Percentiles rank a stretch among this genome's conserved stretches.
These are phyloP conservation scores for Magnaporthales sp. DNA, from an alignment of 2,329 filamentous ascomycete genomes.

Conservation along the genomic window DNA sequence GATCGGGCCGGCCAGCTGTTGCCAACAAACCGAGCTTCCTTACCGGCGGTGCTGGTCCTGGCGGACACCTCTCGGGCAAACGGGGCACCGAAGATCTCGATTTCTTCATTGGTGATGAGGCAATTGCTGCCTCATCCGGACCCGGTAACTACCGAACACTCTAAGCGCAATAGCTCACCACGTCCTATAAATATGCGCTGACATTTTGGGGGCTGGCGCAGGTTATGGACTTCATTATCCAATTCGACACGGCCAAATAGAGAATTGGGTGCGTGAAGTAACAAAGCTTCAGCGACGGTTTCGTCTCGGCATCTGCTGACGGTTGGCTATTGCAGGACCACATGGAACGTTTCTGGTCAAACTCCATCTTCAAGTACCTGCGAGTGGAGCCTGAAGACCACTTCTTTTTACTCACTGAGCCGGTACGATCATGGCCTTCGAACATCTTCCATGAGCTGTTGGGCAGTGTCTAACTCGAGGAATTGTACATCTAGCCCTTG, in stretches of 20 bases:
- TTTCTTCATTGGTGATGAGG: constrained; percentile 98
- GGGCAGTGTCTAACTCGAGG: background rate
- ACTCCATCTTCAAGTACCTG: constrained; percentile 99
- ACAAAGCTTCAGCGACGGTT: background rate
- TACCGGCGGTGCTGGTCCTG: constrained; percentile 77
- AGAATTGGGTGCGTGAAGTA: constrained; percentile 73
- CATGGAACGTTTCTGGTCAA: constrained; percentile 99
- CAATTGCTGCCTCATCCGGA: constrained; percentile 71
- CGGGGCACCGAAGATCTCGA: constrained; percentile 95
- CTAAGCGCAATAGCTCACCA: background rate
- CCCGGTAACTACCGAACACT: constrained; percentile 47
- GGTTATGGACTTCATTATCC: constrained; percentile 96
- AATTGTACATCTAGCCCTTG: constrained; percentile 54
- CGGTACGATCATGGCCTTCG: constrained; percentile 46
- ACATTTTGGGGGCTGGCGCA: constrained; percentile 21
- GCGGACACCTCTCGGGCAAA: constrained; percentile 80
- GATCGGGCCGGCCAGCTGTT: constrained; percentile 81
- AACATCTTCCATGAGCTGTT: background rate
- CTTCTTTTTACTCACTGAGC: constrained; percentile 95
- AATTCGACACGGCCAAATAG: constrained; percentile 94
- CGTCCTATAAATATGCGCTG: background rate
- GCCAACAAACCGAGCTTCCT: constrained; percentile 94
- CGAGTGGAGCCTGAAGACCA: constrained; percentile 98
- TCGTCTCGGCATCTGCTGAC: constrained; percentile 11
- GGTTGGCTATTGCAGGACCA: constrained; percentile 58